Evolutionary conservation across 805 yeast species (phyloP), one percentile per base, ranked within the genome.

Genomic region (Lachancea waltii): DNA sequence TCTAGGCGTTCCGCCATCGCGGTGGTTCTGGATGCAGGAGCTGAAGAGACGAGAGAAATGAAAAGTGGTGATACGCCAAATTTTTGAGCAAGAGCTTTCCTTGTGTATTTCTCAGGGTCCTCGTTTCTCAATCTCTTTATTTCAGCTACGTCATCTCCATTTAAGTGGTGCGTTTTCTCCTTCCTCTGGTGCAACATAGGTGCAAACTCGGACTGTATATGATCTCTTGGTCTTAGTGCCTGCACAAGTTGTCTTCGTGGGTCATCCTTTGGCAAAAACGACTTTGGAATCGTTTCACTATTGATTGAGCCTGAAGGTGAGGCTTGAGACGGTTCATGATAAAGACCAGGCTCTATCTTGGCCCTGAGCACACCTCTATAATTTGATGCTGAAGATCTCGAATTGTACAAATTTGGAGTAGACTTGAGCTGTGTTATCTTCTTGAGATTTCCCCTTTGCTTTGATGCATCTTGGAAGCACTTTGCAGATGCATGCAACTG

Each of bases 31-130:
- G 63, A 67, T 27, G 54, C 49, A 34, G 66, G 59, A 15, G 64
- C 59, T n/a, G 64, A 64, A 1, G 84, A 70, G 2, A 73, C 72
- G 33, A 80, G 53, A 5, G 77, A 74, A 25, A 84, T 70, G 35
- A 76, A 72, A 38, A 64, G 54, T 23, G 68, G 69, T 20, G 76
- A 65, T 29, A 77, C 77, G 22, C 67, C 62, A 54, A 69, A 85
- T 58, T 76, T 68, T 44, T 68, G 62, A 9, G 87, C 85, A 38
- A 85, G 67, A 10, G 67, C 70, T 39, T 72, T 69, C 45, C 81
- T 70, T 11, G 86, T 77, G 76, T 85, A 77, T 32, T 61, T 65
- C 20, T 63, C 64, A 1, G 92, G 90, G 50, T 83, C 75, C 27
- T 62, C 54, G 10, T 48, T 42, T 52, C 94, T 73, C 47, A 82